Percentiles rank a stretch among this genome's conserved stretches.
phyloP scores from a whole-genome alignment of 768 basidiomycete species.

The Pleurotus eryngii region DNA sequence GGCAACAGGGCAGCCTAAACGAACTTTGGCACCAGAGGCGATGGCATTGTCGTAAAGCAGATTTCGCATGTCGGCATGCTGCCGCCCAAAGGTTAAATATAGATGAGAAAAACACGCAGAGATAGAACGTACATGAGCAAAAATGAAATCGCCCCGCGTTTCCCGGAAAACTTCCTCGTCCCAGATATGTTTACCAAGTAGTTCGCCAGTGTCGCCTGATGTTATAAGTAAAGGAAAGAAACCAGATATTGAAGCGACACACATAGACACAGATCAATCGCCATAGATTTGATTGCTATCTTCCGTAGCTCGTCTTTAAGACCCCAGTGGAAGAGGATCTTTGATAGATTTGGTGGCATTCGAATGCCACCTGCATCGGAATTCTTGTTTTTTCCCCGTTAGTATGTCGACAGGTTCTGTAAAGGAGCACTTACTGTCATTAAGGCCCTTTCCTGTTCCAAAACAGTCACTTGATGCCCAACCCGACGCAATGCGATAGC shows the following conservation, averaged over 20 bases:
- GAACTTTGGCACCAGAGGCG: constrained; percentile 40
- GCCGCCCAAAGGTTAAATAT: background rate
- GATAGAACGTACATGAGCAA: constrained; percentile 35
- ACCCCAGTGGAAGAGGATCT: constrained; percentile 57
- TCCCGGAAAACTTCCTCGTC: constrained; percentile 49
- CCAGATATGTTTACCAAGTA: constrained; percentile 48
- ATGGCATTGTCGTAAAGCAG: constrained; percentile 46
- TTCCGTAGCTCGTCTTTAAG: constrained; percentile 24
- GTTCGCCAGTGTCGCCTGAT: constrained; percentile 48
- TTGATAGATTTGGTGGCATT: constrained; percentile 50
- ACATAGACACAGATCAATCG: constrained; percentile 20
- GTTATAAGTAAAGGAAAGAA: background rate
- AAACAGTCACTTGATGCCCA: constrained; percentile 52
- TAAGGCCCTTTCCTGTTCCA: constrained; percentile 33
- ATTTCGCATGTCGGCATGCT: constrained; percentile 51
- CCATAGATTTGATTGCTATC: constrained; percentile 21
- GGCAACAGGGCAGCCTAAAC: constrained; percentile 28
- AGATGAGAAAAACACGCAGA: constrained; percentile 1
- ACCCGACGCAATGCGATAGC: constrained; percentile 50
- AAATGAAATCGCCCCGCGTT: constrained; percentile 34
- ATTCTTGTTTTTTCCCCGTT: background rate
- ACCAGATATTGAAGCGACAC: background rate
- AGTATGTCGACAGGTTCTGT: background rate
- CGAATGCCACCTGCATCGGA: constrained; percentile 26
- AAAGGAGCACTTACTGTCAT: background rate